Conservation (phyloP, 139 green algal genomes). For the Chlamydomonas sp. region DNA sequence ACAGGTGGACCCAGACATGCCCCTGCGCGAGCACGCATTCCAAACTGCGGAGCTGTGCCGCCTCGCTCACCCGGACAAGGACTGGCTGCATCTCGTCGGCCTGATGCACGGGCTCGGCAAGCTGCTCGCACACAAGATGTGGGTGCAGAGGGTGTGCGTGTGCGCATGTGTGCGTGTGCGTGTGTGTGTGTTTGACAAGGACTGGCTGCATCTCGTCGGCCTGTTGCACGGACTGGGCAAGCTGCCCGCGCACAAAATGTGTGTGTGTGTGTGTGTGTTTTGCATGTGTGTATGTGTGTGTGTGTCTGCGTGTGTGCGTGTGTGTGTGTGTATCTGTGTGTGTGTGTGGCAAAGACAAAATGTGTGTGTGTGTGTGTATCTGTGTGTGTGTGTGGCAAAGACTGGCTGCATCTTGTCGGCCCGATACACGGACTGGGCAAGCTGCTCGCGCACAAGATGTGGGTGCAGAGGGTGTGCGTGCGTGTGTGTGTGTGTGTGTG, state of each 20-base stretch:
- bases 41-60: slow-evolving; percentile 69
- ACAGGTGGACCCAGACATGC: slow-evolving; percentile 50
- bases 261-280: too few relatives aligned
- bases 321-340: too few relatives aligned
- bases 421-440: slow-evolving; percentile 17
- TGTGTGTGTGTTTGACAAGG: too few relatives aligned
- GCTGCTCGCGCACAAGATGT: slow-evolving; percentile 47
- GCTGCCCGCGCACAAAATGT: too few relatives aligned
- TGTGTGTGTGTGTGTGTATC: too few relatives aligned
- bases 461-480: slow-evolving; percentile 10
- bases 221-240: too few relatives aligned
- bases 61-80: slow-evolving; percentile 56
- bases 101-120: slow-evolving; percentile 16
- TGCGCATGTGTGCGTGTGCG: too few relatives aligned
- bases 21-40: slow-evolving; percentile 66
- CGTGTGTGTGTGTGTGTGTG: too few relatives aligned
- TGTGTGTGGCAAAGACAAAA: too few relatives aligned
- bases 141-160: slow-evolving; percentile 10
- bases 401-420: slow-evolving; percentile 68
- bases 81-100: slow-evolving; percentile 68
- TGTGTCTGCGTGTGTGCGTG: too few relatives aligned
- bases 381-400: too few relatives aligned
- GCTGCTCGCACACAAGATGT: slow-evolving; percentile 49
- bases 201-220: slow-evolving; percentile 70
- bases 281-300: too few relatives aligned